A percentile compares a stretch with the other conserved stretches of the same genome.
Conservation (phyloP, 495 filamentous ascomycete species). For the Talaromyces trachyspermus region DNA sequence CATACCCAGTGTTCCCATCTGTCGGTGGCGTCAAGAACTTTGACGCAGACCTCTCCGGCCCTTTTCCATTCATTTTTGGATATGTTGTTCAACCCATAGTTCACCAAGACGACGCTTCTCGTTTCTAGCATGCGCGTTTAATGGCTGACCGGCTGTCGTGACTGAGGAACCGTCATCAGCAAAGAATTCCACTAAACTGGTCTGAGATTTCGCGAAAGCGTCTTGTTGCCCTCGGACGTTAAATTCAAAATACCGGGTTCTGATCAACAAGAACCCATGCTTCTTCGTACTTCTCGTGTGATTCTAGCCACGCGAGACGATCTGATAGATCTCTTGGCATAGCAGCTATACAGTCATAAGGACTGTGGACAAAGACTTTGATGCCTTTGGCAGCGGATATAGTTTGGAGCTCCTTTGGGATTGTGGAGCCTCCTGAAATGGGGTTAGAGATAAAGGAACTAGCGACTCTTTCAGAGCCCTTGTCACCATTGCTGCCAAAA, state of each 20-base stretch:
- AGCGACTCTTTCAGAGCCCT: slow-evolving; percentile 36
- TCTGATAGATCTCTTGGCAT: slow-evolving; percentile 78
- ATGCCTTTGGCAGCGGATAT: slow-evolving; percentile 55
- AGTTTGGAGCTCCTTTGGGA: slow-evolving; percentile 36
- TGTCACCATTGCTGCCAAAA: slow-evolving; percentile 54
- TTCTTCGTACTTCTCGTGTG: slow-evolving; percentile 68
- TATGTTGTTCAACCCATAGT: slow-evolving; percentile 80
- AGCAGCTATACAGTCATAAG: slow-evolving; percentile 86
- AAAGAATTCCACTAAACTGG: slow-evolving; percentile 67
- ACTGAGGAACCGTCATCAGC: slow-evolving; percentile 65
- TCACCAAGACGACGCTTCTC: slow-evolving; percentile 92
- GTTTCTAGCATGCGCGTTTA: slow-evolving; percentile 62
- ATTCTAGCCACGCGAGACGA: slow-evolving; percentile 76
- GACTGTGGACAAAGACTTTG: slow-evolving; percentile 93
- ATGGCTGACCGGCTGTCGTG: slow-evolving; percentile 29
- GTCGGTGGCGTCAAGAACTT: slow-evolving; percentile 67
- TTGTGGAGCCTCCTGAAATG: slow-evolving; percentile 19
- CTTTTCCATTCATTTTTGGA: slow-evolving; percentile 65
- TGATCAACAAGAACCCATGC: slow-evolving; percentile 84
- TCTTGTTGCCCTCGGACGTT: slow-evolving; percentile 46
- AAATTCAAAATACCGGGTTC: slow-evolving; percentile 53
- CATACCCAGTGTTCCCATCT: slow-evolving; percentile 95
- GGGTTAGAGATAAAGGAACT: slow-evolving; percentile 35
- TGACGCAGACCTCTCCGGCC: slow-evolving; percentile 71
- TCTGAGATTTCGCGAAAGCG: slow-evolving; percentile 43